These are phyloP conservation scores for Chloranthus sessilifolius DNA, from an alignment of 164 flowering plant genomes.

Conservation along the genomic window DNA sequence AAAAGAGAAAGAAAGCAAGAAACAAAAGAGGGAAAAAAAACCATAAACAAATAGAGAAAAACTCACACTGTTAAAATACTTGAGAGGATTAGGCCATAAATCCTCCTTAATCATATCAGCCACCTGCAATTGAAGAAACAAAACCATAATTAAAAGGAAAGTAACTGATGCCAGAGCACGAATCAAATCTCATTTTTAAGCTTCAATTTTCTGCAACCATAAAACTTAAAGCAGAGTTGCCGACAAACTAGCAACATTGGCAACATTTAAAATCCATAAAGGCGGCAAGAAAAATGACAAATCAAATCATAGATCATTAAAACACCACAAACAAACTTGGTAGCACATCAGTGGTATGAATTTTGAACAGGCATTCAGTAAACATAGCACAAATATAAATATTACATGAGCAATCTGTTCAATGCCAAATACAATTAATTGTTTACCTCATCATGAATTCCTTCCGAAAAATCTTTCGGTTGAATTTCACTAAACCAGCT, in stretches of 20 bases:
- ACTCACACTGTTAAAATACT: slow-evolving; percentile 43
- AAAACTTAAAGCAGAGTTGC: no score
- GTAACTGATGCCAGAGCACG: neutral
- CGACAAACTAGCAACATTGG: no score
- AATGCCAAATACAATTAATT: no score
- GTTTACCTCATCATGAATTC: slow-evolving; percentile 43
- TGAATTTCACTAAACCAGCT: slow-evolving; percentile 42
- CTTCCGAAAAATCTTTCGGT: slow-evolving; percentile 31
- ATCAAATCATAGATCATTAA: no score
- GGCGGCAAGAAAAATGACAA: no score
- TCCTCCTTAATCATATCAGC: slow-evolving; percentile 56
- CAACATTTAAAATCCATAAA: no score
- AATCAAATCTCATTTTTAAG: neutral
- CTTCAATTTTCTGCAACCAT: neutral
- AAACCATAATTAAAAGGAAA: neutral
- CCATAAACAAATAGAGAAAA: neutral
- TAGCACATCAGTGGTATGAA: no score
- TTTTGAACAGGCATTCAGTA: no score
- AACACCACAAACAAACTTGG: no score
- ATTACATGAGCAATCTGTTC: no score
- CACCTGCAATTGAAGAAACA: slow-evolving; percentile 27
- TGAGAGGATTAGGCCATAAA: slow-evolving; percentile 54
- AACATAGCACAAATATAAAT: no score
- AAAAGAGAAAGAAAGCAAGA: neutral
- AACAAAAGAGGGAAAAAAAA: slow-evolving; percentile 1